phyloP scores from a whole-genome alignment of 2,329 filamentous ascomycete genomes.

The Sphaerulina populicola region DNA sequence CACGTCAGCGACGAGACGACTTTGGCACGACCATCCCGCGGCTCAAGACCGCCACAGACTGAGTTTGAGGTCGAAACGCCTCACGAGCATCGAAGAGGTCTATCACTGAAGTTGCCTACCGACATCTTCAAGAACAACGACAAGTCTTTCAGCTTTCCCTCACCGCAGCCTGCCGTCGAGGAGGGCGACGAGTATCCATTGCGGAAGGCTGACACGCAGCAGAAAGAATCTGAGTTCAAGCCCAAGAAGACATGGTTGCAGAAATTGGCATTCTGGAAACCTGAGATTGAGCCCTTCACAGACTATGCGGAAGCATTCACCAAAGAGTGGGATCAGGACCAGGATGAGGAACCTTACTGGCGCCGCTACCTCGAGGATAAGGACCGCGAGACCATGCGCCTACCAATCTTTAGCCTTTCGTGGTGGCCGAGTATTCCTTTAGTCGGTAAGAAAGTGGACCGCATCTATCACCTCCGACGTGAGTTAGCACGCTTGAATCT shows the following conservation, averaged over 20 bases:
- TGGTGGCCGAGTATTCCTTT: slow-evolving; percentile 76
- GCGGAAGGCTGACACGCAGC: slow-evolving; percentile 3
- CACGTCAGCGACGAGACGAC: slow-evolving; percentile 14
- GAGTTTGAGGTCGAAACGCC: slow-evolving; percentile 14
- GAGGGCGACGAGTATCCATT: slow-evolving; percentile 31
- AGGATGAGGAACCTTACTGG: slow-evolving; percentile 64
- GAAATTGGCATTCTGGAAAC: slow-evolving; percentile 30
- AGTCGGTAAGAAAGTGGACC: slow-evolving; percentile 84
- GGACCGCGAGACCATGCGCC: slow-evolving; percentile 74
- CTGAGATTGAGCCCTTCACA: slow-evolving; percentile 18
- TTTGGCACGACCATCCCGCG: slow-evolving; percentile 20
- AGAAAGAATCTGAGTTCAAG: slow-evolving; percentile 5
- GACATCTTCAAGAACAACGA: slow-evolving; percentile 33
- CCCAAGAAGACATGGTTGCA: slow-evolving; percentile 26
- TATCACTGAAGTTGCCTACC: slow-evolving; percentile 11
- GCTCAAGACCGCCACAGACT: slow-evolving; percentile 17
- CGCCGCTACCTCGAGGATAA: slow-evolving; percentile 71
- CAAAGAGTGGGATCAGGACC: slow-evolving; percentile 52
- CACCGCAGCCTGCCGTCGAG: slow-evolving; percentile 36
- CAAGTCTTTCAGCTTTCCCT: slow-evolving; percentile 34
- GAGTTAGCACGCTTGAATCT: slow-evolving; percentile 80
- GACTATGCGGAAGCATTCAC: slow-evolving; percentile 58
- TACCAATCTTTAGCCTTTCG: slow-evolving; percentile 52
- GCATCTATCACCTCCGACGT: slow-evolving; percentile 81
- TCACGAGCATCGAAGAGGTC: slow-evolving; percentile 26